A percentile compares a stretch with the other conserved stretches of the same genome.
Conservation (phyloP, 2,329 filamentous ascomycete species). For the Xylaria sp. region DNA sequence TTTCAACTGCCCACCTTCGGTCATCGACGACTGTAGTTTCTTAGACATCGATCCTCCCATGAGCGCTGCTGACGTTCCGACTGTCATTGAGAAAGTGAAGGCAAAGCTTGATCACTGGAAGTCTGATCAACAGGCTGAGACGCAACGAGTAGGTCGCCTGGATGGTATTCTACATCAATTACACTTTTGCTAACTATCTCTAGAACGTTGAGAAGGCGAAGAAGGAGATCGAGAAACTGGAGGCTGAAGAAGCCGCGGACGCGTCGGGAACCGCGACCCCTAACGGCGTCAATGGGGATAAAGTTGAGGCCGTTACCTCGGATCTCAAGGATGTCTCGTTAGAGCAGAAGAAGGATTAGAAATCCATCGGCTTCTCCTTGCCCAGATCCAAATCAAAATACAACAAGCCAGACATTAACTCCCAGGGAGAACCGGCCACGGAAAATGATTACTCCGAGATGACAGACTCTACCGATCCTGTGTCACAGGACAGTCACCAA, state of each 20-base stretch:
- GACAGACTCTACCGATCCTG: constrained; percentile 2
- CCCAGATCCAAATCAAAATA: constrained; percentile 18
- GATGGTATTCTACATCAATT: not conserved
- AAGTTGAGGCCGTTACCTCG: constrained; percentile 64
- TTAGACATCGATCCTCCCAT: constrained; percentile 89
- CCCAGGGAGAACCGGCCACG: constrained; percentile 13
- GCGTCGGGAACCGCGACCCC: constrained; percentile 56
- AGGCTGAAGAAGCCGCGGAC: constrained; percentile 70
- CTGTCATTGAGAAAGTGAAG: constrained; percentile 86
- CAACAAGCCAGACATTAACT: constrained; percentile 8
- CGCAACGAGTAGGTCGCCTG: constrained; percentile 77
- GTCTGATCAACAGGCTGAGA: constrained; percentile 87
- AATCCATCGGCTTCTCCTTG: constrained; percentile 33
- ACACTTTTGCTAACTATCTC: constrained; percentile 45
- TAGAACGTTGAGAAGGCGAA: constrained; percentile 97
- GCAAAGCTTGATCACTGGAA: constrained; percentile 94
- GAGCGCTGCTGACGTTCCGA: constrained; percentile 82
- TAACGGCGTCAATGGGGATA: constrained; percentile 59
- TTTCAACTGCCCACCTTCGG: constrained; percentile 88
- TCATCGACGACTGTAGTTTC: constrained; percentile 89
- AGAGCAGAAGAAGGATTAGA: constrained; percentile 63
- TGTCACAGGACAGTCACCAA: constrained; percentile 2
- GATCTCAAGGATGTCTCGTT: constrained; percentile 63
- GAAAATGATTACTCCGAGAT: constrained; percentile 12
- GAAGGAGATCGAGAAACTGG: constrained; percentile 91